Conservation (phyloP, 2,329 filamentous ascomycete genomes). For the Ceratocystis lukuohia region DNA sequence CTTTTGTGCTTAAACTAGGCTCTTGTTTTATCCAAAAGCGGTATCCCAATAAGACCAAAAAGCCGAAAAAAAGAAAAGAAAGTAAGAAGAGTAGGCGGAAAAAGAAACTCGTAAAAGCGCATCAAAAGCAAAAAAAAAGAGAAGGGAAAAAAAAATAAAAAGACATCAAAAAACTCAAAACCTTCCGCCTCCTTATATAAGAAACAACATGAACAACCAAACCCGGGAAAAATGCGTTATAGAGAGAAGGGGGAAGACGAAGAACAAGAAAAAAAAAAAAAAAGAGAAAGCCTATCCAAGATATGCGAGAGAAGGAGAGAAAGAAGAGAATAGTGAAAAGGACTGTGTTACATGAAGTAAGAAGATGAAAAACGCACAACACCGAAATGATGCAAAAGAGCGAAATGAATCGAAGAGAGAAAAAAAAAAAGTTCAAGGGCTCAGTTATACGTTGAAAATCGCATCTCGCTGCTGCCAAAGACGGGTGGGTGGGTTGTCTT, state of each 20-base stretch:
- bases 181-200: conserved; percentile 19
- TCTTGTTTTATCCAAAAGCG: neutral
- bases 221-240: conserved; percentile 14
- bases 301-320: neutral
- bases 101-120: too few relatives aligned
- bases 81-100: too few relatives aligned
- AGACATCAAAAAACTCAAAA: conserved; percentile 13
- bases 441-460: too few relatives aligned
- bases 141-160: neutral
- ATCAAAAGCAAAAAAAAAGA: neutral
- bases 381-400: conserved; percentile 10
- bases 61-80: neutral
- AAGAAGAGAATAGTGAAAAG: conserved; percentile 1
- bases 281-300: neutral
- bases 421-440: neutral
- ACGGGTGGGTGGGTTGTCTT: too few relatives aligned
- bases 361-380: neutral
- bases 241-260: neutral
- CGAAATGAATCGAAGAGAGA: conserved; percentile 5
- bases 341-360: conserved; percentile 5
- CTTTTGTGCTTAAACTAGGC: neutral
- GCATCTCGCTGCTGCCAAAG: too few relatives aligned
- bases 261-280: conserved; percentile 6
- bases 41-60: neutral
- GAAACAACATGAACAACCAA: conserved; percentile 4